Percentiles rank a stretch among this genome's conserved stretches.
Conservation (phyloP, 2,329 filamentous ascomycete species). For the Colletotrichum ledebouriae region DNA sequence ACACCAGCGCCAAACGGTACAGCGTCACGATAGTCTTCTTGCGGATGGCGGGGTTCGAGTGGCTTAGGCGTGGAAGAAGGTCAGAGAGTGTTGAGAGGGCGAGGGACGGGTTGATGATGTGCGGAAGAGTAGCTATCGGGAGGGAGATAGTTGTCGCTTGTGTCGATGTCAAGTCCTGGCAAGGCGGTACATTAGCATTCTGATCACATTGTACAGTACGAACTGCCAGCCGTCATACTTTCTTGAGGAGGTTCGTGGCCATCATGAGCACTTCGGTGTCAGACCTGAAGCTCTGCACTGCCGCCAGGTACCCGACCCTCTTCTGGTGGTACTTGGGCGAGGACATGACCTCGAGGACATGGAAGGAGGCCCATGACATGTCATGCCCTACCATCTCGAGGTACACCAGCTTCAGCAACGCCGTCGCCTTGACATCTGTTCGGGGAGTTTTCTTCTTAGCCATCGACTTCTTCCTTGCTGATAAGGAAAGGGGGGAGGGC, state of each 20-base stretch:
- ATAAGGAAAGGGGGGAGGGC: background rate
- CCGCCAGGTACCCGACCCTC: constrained; percentile 92
- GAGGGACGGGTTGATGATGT: constrained; percentile 92
- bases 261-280: constrained; percentile 98
- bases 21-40: constrained; percentile 98
- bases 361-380: constrained; percentile 99
- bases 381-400: constrained; percentile 99
- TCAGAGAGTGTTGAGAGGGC: constrained; percentile 91
- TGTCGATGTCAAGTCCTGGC: constrained; percentile 79
- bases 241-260: constrained; percentile 96
- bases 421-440: constrained; percentile 93
- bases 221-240: constrained; percentile 65
- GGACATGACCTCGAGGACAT: constrained; percentile 99
- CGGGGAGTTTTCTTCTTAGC: constrained; percentile 34
- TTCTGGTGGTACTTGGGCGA: constrained; percentile 96
- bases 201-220: background rate
- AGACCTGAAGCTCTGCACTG: constrained; percentile 94
- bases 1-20: constrained; percentile 94
- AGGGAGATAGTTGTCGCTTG: constrained; percentile 84
- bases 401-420: constrained; percentile 94
- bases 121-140: constrained; percentile 90
- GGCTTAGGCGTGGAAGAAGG: constrained; percentile 85
- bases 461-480: background rate
- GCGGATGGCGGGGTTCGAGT: constrained; percentile 86
- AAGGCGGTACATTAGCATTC: constrained; percentile 41